Conservation (phyloP, 2,329 filamentous ascomycete genomes). For the Cytospora chrysosperma region DNA sequence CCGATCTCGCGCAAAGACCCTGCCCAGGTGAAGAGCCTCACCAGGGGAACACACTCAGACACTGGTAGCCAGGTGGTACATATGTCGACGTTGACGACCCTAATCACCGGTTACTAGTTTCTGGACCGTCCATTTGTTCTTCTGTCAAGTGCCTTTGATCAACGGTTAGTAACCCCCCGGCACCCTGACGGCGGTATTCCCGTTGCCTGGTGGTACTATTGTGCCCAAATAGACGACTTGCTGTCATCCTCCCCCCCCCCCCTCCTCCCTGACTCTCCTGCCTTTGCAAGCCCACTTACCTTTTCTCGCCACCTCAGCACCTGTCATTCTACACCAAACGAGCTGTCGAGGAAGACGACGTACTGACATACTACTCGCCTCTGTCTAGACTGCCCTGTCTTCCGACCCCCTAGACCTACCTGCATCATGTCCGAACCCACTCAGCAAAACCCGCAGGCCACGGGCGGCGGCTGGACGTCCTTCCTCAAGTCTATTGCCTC, state of each 20-base stretch:
- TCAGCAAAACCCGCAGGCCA: slow-evolving; percentile 36
- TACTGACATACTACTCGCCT: not conserved
- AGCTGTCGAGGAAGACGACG: not conserved
- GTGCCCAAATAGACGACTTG: not conserved
- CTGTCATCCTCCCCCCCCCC: not conserved
- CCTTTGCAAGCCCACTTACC: not conserved
- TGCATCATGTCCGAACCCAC: slow-evolving; percentile 19
- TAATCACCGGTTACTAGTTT: not conserved
- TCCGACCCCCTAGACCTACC: not conserved
- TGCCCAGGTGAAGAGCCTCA: slow-evolving; percentile 12
- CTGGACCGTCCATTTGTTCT: not conserved
- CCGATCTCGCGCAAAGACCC: slow-evolving; percentile 21
- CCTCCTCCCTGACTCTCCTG: not conserved
- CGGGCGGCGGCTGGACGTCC: slow-evolving; percentile 48
- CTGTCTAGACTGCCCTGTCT: not conserved
- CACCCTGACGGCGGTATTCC: not conserved
- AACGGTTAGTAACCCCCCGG: not conserved
- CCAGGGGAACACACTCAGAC: not conserved
- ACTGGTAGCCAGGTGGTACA: not conserved
- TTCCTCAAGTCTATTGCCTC: slow-evolving; percentile 71
- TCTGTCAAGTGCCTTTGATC: not conserved
- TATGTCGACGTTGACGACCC: not conserved
- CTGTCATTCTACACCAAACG: not conserved
- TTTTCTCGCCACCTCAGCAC: not conserved
- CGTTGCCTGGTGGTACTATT: not conserved